These are phyloP conservation scores for Hypoxylon sp. DNA, from an alignment of 2,329 filamentous ascomycete species.

Conservation along the genomic window DNA sequence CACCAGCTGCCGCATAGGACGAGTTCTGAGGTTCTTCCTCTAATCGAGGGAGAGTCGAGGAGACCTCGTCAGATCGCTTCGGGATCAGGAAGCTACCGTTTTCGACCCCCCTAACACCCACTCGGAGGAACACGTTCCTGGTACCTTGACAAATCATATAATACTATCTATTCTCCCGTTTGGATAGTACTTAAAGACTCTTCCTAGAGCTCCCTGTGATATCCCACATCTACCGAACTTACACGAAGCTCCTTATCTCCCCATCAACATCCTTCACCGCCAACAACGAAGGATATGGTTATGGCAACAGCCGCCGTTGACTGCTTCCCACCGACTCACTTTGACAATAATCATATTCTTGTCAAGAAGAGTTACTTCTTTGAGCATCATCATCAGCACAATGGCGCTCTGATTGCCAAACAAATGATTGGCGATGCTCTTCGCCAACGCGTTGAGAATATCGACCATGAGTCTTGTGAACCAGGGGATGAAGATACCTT, in stretches of 20 bases:
- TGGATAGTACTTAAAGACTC: conserved; percentile 39
- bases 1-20: conserved; percentile 99
- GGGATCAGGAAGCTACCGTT: conserved; percentile 93
- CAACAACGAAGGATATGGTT: conserved; percentile 69
- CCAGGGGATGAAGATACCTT: conserved; percentile 97
- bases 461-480: conserved; percentile 89
- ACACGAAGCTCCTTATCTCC: conserved; percentile 43
- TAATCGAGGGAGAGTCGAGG: conserved; percentile 98
- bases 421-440: conserved; percentile 88
- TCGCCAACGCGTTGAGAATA: conserved; percentile 83
- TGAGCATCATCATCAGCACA: conserved; percentile 57
- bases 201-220: conserved; percentile 42
- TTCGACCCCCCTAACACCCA: conserved; percentile 91
- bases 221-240: conserved; percentile 37
- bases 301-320: conserved; percentile 73
- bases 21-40: conserved; percentile 98
- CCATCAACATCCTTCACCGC: conserved; percentile 39
- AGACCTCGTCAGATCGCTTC: conserved; percentile 93
- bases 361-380: conserved; percentile 55
- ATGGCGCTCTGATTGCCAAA: conserved; percentile 71
- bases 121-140: conserved; percentile 47
- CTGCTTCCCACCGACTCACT: conserved; percentile 64
- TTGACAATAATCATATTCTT: conserved; percentile 60
- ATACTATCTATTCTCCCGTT: conserved; percentile 39
- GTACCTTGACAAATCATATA: conserved; percentile 39